Evolutionary conservation across 805 yeast genomes (phyloP).

Genomic region (Spencermartinsiella europaea): DNA sequence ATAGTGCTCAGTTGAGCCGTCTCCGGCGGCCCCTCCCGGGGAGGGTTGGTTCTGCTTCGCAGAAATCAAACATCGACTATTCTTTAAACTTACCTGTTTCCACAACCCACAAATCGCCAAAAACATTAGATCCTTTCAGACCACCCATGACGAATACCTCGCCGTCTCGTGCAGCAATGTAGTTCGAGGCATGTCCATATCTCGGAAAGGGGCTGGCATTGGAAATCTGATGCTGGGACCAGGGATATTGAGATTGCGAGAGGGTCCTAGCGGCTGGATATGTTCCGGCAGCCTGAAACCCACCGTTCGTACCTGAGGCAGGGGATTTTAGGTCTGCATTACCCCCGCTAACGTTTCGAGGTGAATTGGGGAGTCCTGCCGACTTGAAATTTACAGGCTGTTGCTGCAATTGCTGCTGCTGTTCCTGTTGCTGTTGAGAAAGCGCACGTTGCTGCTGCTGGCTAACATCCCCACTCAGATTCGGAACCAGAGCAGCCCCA

Average conservation of each 20-base stretch:
- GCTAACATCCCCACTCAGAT: not conserved
- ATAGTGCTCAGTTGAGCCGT: not conserved
- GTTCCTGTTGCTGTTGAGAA: not conserved
- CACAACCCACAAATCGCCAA: conserved; percentile 93
- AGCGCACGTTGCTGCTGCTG: no score
- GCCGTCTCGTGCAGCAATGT: conserved; percentile 69
- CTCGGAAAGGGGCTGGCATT: conserved; percentile 83
- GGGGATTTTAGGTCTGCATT: no score
- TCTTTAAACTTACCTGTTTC: conserved; percentile 42
- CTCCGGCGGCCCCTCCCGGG: conserved; percentile 14
- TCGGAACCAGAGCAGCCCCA: not conserved
- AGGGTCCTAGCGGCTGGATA: not conserved
- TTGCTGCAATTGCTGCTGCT: not conserved
- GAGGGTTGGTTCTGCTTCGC: no score
- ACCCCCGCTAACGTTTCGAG: not conserved
- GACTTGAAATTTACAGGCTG: not conserved
- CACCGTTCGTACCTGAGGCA: no score
- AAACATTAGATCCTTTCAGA: conserved; percentile 81
- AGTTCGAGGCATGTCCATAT: conserved; percentile 84
- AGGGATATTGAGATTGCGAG: conserved; percentile 26
- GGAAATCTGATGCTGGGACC: conserved; percentile 31
- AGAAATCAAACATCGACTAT: no score
- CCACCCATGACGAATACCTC: conserved; percentile 94
- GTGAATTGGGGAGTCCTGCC: not conserved
- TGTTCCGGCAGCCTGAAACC: no score